phyloP scores from a whole-genome alignment of 495 filamentous ascomycete genomes.

The Niebla homalea region DNA sequence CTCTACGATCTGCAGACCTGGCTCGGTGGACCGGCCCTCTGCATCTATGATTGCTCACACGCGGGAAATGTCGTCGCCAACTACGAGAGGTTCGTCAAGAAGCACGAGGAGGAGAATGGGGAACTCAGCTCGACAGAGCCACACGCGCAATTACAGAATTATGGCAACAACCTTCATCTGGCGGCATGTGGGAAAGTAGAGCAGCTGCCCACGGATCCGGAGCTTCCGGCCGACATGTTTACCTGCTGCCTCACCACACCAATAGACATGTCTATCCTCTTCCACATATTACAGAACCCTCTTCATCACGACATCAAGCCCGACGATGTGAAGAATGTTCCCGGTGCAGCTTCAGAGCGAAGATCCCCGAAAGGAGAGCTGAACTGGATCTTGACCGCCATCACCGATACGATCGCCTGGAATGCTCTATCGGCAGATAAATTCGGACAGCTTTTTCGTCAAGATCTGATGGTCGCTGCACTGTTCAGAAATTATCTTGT shows the following conservation, averaged over 20 bases:
- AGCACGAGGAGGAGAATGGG: slow-evolving; percentile 74
- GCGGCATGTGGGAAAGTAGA: slow-evolving; percentile 83
- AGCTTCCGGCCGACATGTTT: slow-evolving; percentile 89
- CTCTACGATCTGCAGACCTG: slow-evolving; percentile 91
- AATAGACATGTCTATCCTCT: slow-evolving; percentile 90
- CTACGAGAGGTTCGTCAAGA: slow-evolving; percentile 86
- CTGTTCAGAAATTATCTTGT: slow-evolving; percentile 93
- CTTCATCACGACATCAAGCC: slow-evolving; percentile 60
- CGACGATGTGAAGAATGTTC: slow-evolving; percentile 64
- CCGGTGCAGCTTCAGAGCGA: slow-evolving; percentile 80
- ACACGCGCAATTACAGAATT: slow-evolving; percentile 54
- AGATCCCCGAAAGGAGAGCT: slow-evolving; percentile 89
- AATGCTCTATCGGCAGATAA: slow-evolving; percentile 76
- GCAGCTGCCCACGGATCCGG: slow-evolving; percentile 90
- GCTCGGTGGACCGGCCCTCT: slow-evolving; percentile 90
- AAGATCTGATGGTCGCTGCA: slow-evolving; percentile 98
- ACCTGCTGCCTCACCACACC: slow-evolving; percentile 92
- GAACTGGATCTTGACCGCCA: slow-evolving; percentile 99
- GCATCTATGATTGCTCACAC: slow-evolving; percentile 95
- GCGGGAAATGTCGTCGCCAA: slow-evolving; percentile 90
- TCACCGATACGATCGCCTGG: slow-evolving; percentile 98
- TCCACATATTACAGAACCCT: slow-evolving; percentile 87
- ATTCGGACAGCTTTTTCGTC: slow-evolving; percentile 92
- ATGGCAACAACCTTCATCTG: slow-evolving; percentile 74
- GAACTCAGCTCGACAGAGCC: slow-evolving; percentile 62